Percentiles rank a stretch among this genome's conserved stretches.
Evolutionary conservation across 768 basidiomycete genomes (phyloP).

Genomic region (Sarcodon sp.): DNA sequence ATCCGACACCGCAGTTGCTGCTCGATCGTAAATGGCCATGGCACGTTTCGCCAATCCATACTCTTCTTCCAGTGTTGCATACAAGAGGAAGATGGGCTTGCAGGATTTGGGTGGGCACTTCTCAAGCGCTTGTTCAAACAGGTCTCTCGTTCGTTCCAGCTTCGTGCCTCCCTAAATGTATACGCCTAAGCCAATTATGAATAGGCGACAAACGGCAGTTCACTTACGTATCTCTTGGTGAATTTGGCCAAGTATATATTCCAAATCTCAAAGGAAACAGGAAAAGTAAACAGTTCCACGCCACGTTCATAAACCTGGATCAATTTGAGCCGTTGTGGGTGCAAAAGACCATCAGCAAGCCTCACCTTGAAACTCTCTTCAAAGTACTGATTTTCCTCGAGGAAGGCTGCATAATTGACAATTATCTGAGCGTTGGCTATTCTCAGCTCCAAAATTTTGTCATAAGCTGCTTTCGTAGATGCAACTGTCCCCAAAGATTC

Average conservation of each 20-base stretch:
- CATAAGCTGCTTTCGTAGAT: constrained; percentile 84
- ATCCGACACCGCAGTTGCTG: constrained; percentile 73
- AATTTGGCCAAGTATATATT: constrained; percentile 98
- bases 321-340: neutral
- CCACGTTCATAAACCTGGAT: constrained; percentile 87
- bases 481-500: constrained; percentile 95
- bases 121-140: constrained; percentile 95
- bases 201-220: neutral
- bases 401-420: constrained; percentile 92
- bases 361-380: constrained; percentile 94
- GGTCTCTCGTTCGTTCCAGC: constrained; percentile 89
- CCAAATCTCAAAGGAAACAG: constrained; percentile 97
- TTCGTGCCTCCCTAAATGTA: constrained; percentile 71
- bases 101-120: constrained; percentile 93
- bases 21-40: constrained; percentile 93
- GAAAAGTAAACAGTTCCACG: constrained; percentile 95
- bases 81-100: constrained; percentile 93
- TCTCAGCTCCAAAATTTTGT: constrained; percentile 90
- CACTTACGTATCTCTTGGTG: constrained; percentile 84
- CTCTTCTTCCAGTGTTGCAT: constrained; percentile 92
- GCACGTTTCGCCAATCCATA: constrained; percentile 90
- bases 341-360: neutral
- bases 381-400: constrained; percentile 97
- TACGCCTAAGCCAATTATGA: neutral
- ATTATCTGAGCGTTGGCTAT: constrained; percentile 98